These are phyloP conservation scores for Phytophthora constricta DNA, from an alignment of 352 stramenopile species.

Conservation along the genomic window DNA sequence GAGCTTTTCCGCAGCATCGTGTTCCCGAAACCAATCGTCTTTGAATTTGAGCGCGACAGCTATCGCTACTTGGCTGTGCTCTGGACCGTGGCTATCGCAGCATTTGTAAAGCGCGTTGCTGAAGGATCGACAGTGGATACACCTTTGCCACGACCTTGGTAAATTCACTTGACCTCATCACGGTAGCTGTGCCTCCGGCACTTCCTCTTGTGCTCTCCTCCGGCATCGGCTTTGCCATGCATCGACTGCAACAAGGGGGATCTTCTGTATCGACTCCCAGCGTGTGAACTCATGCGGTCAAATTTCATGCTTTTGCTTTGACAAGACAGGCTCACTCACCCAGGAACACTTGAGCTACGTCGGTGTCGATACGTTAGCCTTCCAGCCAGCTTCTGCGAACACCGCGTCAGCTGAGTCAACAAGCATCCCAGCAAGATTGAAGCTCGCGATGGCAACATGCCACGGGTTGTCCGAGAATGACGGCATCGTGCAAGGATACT, in stretches of 20 bases:
- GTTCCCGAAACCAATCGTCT: conserved; percentile 58
- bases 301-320: conserved; percentile 65
- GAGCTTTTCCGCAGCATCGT: conserved; percentile 73
- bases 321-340: conserved; percentile 69
- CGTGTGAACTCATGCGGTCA: conserved; percentile 59
- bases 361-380: conserved; percentile 32
- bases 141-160: conserved; percentile 39
- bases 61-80: conserved; percentile 66
- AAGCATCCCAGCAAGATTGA: conserved; percentile 21
- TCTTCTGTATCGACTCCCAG: conserved; percentile 73
- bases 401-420: not conserved
- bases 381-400: not conserved
- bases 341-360: conserved; percentile 42
- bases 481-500: conserved; percentile 47
- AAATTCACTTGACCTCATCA: conserved; percentile 71
- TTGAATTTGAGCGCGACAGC: conserved; percentile 73
- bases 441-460: conserved; percentile 53
- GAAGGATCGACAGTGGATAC: conserved; percentile 22
- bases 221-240: conserved; percentile 60
- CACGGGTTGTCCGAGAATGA: conserved; percentile 49
- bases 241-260: conserved; percentile 40
- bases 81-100: conserved; percentile 46
- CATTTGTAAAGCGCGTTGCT: conserved; percentile 60
- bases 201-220: conserved; percentile 66
- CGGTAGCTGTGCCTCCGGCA: conserved; percentile 60